Base-by-base conservation (phyloP, 176 grass and related monocot species). In the Saccharum spontaneum region DNA sequence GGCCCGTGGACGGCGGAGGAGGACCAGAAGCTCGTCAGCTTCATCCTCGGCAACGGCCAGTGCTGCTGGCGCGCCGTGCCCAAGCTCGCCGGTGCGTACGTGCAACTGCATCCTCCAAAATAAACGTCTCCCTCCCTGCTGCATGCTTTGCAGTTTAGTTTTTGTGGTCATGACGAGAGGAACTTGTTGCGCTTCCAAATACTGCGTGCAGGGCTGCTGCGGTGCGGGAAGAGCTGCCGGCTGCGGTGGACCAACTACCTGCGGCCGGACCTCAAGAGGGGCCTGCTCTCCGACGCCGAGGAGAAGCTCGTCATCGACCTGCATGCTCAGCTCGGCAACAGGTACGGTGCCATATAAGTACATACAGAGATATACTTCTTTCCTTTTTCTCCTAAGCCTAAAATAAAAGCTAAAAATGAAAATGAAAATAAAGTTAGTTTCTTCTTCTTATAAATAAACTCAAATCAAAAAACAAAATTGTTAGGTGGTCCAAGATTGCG, bases 151-250 rank as follows among this genome's bases (percentile, higher is more conserved):
- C n/a, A n/a, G n/a, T n/a, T n/a, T n/a, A n/a, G n/a, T n/a, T n/a
- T n/a, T n/a, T n/a, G n/a, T n/a, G n/a, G n/a, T n/a, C n/a, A n/a
- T n/a, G n/a, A n/a, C n/a, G n/a, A n/a, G n/a, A n/a, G n/a, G n/a
- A n/a, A n/a, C n/a, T n/a, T n/a, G n/a, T n/a, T n/a, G n/a, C n/a
- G n/a, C n/a, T n/a, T n/a, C n/a, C n/a, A n/a, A n/a, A n/a, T n/a
- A n/a, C 55, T 22, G 55, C 30, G 23, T 24, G 28, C 82, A 89
- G 97, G 97, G 8, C 57, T 97, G 84, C 71, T 92, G 57, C 59
- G 97, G 86, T 99, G 97, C 54, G 94, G 94, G 6, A 99, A 99
- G 97, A 99, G 97, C 86, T 99, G 97, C 88, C 91, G 97, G 62
- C 85, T 99, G 34, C 36, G 97, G 45, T 99, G 97, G 97, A 92